Percentiles rank a stretch among this genome's conserved stretches.
Conservation (phyloP, 257 asterid species). For the Penstemon eatonii region DNA sequence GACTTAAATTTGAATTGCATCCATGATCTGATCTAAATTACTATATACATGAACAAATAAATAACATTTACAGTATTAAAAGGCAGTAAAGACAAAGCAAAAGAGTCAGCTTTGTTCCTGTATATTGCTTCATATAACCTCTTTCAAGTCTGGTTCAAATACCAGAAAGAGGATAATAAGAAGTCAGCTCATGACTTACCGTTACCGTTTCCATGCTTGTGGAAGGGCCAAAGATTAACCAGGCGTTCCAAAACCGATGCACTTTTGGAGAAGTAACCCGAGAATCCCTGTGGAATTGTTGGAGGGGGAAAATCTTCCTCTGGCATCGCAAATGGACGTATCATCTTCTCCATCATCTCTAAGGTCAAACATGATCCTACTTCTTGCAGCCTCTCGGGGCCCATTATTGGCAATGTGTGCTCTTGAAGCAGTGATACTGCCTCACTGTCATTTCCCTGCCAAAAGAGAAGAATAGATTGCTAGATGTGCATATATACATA, state of each 20-base stretch:
- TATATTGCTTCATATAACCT: background rate
- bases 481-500: background rate
- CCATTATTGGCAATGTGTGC: slow-evolving; percentile 88
- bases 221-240: slow-evolving; percentile 85
- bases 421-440: slow-evolving; percentile 77
- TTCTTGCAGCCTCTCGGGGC: slow-evolving; percentile 93
- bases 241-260: slow-evolving; percentile 88
- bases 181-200: slow-evolving; percentile 41
- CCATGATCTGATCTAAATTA: background rate
- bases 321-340: slow-evolving; percentile 86
- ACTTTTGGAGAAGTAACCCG: slow-evolving; percentile 90
- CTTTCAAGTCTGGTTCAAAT: background rate
- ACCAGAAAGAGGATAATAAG: background rate
- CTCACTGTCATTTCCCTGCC: slow-evolving; percentile 64
- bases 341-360: slow-evolving; percentile 79
- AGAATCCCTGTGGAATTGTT: slow-evolving; percentile 74
- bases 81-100: background rate
- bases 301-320: slow-evolving; percentile 96
- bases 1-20: too few species aligned
- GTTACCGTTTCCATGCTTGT: slow-evolving; percentile 55
- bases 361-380: slow-evolving; percentile 67
- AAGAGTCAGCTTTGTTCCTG: background rate
- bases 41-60: slow-evolving; percentile 15
- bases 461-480: background rate
- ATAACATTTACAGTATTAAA: background rate